Percentiles rank a stretch among this genome's conserved stretches.
These are phyloP conservation scores for Triglochin maritima DNA, from an alignment of 106 monocot genomes.

Conservation along the genomic window DNA sequence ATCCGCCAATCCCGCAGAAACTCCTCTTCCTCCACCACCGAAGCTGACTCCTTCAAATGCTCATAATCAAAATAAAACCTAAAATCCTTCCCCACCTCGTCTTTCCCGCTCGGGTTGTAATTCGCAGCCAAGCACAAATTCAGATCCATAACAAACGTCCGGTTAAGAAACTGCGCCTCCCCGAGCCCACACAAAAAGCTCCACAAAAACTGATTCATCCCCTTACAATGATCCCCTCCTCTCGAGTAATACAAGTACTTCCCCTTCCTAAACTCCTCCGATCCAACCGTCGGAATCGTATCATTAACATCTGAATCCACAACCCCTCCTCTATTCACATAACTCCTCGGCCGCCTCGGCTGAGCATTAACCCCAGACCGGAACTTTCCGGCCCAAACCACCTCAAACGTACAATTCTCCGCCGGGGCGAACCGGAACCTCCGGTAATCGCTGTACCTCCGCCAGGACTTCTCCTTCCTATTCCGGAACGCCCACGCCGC, in stretches of 20 bases:
- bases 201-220: conserved; percentile 47
- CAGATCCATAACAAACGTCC: conserved; percentile 44
- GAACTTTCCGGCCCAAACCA: conserved; percentile 42
- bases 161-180: conserved; percentile 31
- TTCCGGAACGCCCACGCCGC: conserved; percentile 82
- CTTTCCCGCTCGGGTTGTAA: conserved; percentile 19
- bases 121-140: conserved; percentile 20
- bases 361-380: conserved; percentile 51
- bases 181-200: conserved; percentile 47
- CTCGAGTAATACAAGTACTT: conserved; percentile 62
- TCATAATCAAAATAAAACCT: conserved; percentile 63
- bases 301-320: conserved; percentile 61
- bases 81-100: conserved; percentile 39
- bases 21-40: conserved; percentile 61
- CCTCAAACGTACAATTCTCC: conserved; percentile 45
- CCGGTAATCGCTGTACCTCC: conserved; percentile 76
- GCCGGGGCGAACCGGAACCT: conserved; percentile 38
- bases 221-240: conserved; percentile 53
- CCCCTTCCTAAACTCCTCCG: conserved; percentile 50
- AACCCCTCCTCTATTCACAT: background rate
- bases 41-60: conserved; percentile 65
- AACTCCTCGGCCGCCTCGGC: background rate
- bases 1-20: conserved; percentile 53
- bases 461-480: conserved; percentile 74
- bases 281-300: conserved; percentile 50